A percentile compares a stretch with the other conserved stretches of the same genome.
phyloP scores from a whole-genome alignment of 495 filamentous ascomycete genomes.

The Daldinia decipiens region DNA sequence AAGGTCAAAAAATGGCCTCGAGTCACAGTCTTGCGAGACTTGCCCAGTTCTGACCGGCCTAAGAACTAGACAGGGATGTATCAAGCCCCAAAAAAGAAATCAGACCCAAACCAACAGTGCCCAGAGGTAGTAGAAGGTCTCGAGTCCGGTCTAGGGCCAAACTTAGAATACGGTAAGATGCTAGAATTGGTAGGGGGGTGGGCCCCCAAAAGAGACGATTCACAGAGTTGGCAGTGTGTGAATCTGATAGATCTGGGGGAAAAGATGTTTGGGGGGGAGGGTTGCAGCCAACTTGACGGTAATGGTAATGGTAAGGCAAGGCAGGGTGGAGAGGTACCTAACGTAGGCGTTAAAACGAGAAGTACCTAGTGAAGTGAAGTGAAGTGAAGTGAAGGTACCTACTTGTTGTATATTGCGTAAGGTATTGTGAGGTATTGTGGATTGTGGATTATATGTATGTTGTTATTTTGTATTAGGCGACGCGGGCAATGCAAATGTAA shows the following conservation, averaged over 20 bases:
- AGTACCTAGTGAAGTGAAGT: no score
- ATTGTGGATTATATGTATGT: neutral
- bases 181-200: constrained; percentile 26
- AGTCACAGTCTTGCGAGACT: constrained; percentile 8
- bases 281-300: constrained; percentile 36
- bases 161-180: constrained; percentile 31
- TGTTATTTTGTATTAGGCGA: constrained; percentile 20
- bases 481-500: constrained; percentile 38
- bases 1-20: constrained; percentile 10
- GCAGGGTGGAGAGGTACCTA: neutral
- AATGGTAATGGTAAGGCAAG: constrained; percentile 36
- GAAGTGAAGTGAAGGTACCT: neutral
- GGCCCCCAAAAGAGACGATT: constrained; percentile 30
- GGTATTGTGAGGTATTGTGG: no score
- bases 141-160: constrained; percentile 27
- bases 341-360: constrained; percentile 9
- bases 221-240: constrained; percentile 28
- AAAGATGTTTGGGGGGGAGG: constrained; percentile 29
- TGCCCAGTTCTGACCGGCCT: constrained; percentile 3
- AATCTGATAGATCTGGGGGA: constrained; percentile 47
- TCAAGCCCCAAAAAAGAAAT: constrained; percentile 43
- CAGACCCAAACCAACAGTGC: constrained; percentile 39
- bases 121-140: constrained; percentile 27
- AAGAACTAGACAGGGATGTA: constrained; percentile 30
- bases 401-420: constrained; percentile 1